Conservation (phyloP, 2,329 filamentous ascomycete species). For the Neofusicoccum ribis region DNA sequence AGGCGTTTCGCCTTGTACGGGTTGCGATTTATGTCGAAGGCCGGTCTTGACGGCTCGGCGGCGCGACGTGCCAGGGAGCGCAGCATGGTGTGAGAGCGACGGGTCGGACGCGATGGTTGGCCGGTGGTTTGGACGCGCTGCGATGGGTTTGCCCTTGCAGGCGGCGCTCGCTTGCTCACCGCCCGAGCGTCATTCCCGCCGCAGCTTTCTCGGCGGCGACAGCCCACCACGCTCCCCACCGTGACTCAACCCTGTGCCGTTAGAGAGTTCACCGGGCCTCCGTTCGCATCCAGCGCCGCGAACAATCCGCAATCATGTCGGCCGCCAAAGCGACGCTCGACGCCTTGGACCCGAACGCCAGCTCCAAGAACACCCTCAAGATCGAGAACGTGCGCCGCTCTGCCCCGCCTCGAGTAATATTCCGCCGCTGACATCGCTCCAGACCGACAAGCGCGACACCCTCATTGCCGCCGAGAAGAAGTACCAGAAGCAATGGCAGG, state of each 20-base stretch:
- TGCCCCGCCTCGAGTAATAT: slow-evolving; percentile 14
- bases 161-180: slow-evolving; percentile 18
- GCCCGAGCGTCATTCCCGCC: slow-evolving; percentile 13
- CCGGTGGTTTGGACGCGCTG: background rate
- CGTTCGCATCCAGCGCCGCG: slow-evolving; percentile 30
- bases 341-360: slow-evolving; percentile 56
- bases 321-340: slow-evolving; percentile 54
- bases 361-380: slow-evolving; percentile 63
- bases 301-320: slow-evolving; percentile 36
- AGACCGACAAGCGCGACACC: slow-evolving; percentile 81
- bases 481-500: slow-evolving; percentile 84
- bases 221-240: slow-evolving; percentile 10
- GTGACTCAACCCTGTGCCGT: slow-evolving; percentile 21
- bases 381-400: slow-evolving; percentile 57
- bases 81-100: slow-evolving; percentile 41
- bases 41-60: slow-evolving; percentile 29
- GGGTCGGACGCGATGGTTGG: background rate
- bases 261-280: slow-evolving; percentile 22
- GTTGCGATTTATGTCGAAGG: slow-evolving; percentile 52
- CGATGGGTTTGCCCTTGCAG: background rate
- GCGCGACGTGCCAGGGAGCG: slow-evolving; percentile 48
- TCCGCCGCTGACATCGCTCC: slow-evolving; percentile 42
- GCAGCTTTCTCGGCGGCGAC: slow-evolving; percentile 9
- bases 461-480: slow-evolving; percentile 85
- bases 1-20: slow-evolving; percentile 67